Evolutionary conservation across 768 basidiomycete species (phyloP), one percentile per base, ranked within the genome.

Genomic region (Saitozyma podzolica): DNA sequence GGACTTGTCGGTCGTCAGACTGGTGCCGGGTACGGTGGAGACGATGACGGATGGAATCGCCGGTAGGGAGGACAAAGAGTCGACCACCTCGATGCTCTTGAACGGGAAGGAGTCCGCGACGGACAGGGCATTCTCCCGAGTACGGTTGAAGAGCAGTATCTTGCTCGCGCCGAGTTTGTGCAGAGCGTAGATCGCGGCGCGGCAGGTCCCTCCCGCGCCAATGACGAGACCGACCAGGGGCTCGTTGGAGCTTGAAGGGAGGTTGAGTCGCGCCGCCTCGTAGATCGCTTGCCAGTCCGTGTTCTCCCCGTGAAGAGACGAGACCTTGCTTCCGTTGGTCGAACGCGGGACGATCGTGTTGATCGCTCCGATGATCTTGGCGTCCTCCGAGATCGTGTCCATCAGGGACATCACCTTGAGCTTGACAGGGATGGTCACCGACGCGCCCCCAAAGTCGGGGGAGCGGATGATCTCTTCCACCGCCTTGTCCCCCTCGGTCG

Each of bases 371-470:
- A 99, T 93, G 4, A 85, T 82, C 68, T 86, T 82, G 0, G 93
- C 96, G 19, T 92, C 87, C 0, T 87, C 85, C 0, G 93, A 89
- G 48, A 97, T 80, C 57, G 82, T 80, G 73, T 94, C 89, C 55
- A 99, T 85, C 6, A 89, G 82, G 0, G 89, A 86, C 53, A 98
- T 91, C 66, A 98, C 83, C 63, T 91, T 89, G 45, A 95, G 82
- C 80, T 99, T 99, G 83, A 88, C 88, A 1, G 96, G 96, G 66
- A 98, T 97, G 17, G 96, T 99, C 37, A 98, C 92, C 6, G 90
- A 92, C 14, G 93, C 96, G 0, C 96, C 96, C 8, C 96, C 95
- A 76, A 98, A 98, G 51, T 87, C 85, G 1, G 86, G 84, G 4
- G 84, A 81, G 0, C 82, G 78, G 17, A 97, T 83, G 3, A 86